Conservation (phyloP, 805 yeast species). For the Diddensiella transvaalensis region DNA sequence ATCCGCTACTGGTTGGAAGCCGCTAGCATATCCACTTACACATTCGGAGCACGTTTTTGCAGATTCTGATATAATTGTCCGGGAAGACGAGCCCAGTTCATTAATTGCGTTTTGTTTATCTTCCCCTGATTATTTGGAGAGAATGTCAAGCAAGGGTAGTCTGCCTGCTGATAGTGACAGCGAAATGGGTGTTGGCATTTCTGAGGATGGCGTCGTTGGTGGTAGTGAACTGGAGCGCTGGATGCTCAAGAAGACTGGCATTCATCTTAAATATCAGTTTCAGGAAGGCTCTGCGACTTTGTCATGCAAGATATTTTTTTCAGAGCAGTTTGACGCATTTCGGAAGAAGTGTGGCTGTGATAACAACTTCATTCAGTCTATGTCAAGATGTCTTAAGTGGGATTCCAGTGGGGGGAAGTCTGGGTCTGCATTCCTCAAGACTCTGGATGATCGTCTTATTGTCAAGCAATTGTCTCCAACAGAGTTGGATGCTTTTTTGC, state of each 20-base stretch:
- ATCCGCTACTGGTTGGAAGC: slow-evolving; percentile 93
- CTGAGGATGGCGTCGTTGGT: slow-evolving; percentile 13
- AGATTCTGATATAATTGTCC: slow-evolving; percentile 86
- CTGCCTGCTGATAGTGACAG: slow-evolving; percentile 6
- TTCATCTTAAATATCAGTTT: slow-evolving; percentile 88
- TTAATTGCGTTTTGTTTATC: slow-evolving; percentile 89
- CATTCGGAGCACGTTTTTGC: slow-evolving; percentile 87
- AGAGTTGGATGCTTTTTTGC: slow-evolving; percentile 89
- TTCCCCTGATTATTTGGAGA: slow-evolving; percentile 73
- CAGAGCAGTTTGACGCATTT: slow-evolving; percentile 95
- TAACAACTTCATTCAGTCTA: slow-evolving; percentile 76
- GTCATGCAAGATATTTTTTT: slow-evolving; percentile 90
- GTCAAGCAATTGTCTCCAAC: slow-evolving; percentile 83
- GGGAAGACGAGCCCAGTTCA: slow-evolving; percentile 97
- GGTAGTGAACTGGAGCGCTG: slow-evolving; percentile 50
- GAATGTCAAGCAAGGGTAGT: slow-evolving; percentile 38
- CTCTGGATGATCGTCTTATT: slow-evolving; percentile 84
- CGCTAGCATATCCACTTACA: slow-evolving; percentile 74
- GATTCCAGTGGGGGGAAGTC: slow-evolving; percentile 95
- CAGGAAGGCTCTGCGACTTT: slow-evolving; percentile 78
- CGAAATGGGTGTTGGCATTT: slow-evolving; percentile 7
- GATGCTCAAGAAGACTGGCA: slow-evolving; percentile 78
- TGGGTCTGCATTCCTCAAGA: slow-evolving; percentile 90
- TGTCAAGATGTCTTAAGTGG: slow-evolving; percentile 93
- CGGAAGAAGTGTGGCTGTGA: slow-evolving; percentile 77